Evolutionary conservation across 1,139 yeast species (phyloP).

Genomic region (Kodamaea anthophila): DNA sequence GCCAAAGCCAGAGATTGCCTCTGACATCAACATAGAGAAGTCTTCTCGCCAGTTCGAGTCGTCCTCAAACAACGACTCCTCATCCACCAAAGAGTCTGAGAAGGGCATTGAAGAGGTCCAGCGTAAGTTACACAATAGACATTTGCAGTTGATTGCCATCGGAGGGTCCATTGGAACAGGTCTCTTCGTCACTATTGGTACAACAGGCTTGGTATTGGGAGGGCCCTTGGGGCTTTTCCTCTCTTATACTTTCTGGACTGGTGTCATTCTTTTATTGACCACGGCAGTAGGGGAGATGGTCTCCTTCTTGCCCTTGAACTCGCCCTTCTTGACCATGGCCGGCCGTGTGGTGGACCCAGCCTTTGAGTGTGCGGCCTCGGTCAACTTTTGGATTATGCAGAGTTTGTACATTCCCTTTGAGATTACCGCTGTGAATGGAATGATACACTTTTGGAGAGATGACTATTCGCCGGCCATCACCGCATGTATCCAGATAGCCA

Average conservation of each 20-base stretch:
- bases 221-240: slow-evolving; percentile 45
- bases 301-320: slow-evolving; percentile 64
- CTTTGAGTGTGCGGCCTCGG: slow-evolving; percentile 69
- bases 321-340: slow-evolving; percentile 53
- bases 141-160: slow-evolving; percentile 44
- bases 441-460: slow-evolving; percentile 74
- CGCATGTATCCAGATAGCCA: slow-evolving; percentile 53
- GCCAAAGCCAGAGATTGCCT: slow-evolving; percentile 1
- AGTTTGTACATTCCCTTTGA: slow-evolving; percentile 77
- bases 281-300: slow-evolving; percentile 82
- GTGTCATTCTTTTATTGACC: slow-evolving; percentile 54
- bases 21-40: slow-evolving; percentile 2
- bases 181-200: slow-evolving; percentile 43
- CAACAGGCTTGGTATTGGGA: slow-evolving; percentile 33
- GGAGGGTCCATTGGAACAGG: slow-evolving; percentile 49
- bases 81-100: neutral
- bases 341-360: slow-evolving; percentile 60
- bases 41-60: slow-evolving; percentile 2
- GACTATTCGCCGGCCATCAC: slow-evolving; percentile 67
- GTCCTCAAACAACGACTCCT: slow-evolving; percentile 5
- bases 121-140: slow-evolving; percentile 23
- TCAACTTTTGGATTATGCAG: slow-evolving; percentile 75
- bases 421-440: slow-evolving; percentile 71
- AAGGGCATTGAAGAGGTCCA: slow-evolving; percentile 7
- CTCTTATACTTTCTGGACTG: slow-evolving; percentile 39